Base-by-base conservation (phyloP, 2,329 filamentous ascomycete species). In the Diaporthe sp. region DNA sequence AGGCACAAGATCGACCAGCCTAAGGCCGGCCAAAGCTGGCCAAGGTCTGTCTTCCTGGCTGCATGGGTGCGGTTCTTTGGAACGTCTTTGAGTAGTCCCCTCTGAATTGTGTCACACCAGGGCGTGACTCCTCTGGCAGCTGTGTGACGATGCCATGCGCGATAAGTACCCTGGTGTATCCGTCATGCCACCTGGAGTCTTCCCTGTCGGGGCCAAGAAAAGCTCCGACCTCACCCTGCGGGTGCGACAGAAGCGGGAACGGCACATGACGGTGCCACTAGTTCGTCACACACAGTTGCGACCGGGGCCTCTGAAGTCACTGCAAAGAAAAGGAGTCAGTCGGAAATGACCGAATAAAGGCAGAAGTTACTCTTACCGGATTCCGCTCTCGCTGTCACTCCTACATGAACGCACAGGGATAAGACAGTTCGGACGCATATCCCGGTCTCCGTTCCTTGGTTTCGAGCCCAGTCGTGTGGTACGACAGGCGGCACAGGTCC, bases 341-440 rank as follows among this genome's bases (percentile, higher is more conserved):
- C 49, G 49, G 34, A 42, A 7, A 39, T 42, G 17, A 25, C 22
- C 34, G 34, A 55, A 28, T 9, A 13, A n/a, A 25, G 17, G 17
- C 9, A 39, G 15, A 15, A 17, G 37, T 39, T 39, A 39, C 37
- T 12, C 10, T 19, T 7, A 9, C 25, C 49, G 22, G 65, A n/a
- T 69, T 42, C n/a, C n/a, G 34, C 65, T 12, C 17, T 17, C 17
- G 49, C 65, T 69, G 65, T 42, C 34, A 42, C 9, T 55, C 15
- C n/a, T 42, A 39, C 65, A 55, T 53, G 49, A 42, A 53, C 37
- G 17, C n/a, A 42, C 49, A 69, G 46, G 65, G 31, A 55, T 69
- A 8, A 25, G 17, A 42, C n/a, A 25, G 12, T 4, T 4, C 49
- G 49, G 49, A 53, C 42, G 65, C 65, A 42, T 42, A 8, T 22